A percentile compares a stretch with the other conserved stretches of the same genome.
phyloP scores from a whole-genome alignment of 78 protist species.

The Bigelowiella natans region DNA sequence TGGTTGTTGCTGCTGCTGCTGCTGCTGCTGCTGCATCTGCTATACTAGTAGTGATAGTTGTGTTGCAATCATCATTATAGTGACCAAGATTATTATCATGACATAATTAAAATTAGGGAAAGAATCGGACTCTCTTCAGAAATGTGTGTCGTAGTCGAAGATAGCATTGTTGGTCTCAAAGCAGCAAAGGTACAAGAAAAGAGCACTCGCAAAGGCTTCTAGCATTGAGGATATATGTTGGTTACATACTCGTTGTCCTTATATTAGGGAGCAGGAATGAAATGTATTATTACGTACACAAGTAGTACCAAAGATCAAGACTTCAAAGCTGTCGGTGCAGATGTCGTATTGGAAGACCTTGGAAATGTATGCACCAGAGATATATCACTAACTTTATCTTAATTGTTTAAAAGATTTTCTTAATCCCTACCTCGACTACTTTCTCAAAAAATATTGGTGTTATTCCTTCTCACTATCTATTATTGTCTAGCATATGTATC shows the following conservation, averaged over 20 bases:
- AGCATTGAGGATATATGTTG: neutral
- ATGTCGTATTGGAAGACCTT: neutral
- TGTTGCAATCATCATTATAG: too few relatives aligned
- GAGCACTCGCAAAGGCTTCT: too few relatives aligned
- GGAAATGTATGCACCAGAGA: too few relatives aligned
- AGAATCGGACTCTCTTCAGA: neutral
- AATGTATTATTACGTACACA: conserved; percentile 11
- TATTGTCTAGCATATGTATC: neutral
- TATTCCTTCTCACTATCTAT: neutral
- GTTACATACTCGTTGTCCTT: too few relatives aligned
- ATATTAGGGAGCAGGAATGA: conserved; percentile 2
- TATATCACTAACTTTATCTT: neutral
- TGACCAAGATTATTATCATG: too few relatives aligned
- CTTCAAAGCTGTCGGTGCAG: neutral
- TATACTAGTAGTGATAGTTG: too few relatives aligned
- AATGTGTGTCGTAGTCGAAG: conserved; percentile 12
- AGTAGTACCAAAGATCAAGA: neutral
- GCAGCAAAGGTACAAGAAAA: neutral
- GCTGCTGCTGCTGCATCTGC: too few relatives aligned
- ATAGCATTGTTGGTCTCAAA: conserved; percentile 1
- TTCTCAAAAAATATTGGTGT: neutral
- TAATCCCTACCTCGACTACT: neutral
- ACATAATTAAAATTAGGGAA: neutral
- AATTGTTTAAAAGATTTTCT: neutral
- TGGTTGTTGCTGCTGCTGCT: too few relatives aligned